Evolutionary conservation across 371 early-diverging fungal genomes (phyloP).

Genomic region (Funneliformis caledonium): DNA sequence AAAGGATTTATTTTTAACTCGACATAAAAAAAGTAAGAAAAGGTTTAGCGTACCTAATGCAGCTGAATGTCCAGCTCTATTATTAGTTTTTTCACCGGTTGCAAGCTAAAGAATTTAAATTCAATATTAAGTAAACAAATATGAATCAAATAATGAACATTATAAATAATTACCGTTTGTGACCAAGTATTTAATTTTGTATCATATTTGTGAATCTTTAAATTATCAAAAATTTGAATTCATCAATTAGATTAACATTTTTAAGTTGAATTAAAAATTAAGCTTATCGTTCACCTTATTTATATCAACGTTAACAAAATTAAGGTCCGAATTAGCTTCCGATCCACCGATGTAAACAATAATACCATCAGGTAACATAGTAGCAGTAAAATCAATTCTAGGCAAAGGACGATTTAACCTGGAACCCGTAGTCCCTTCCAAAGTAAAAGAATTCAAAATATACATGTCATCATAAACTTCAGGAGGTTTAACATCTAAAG

Average conservation of each 20-base stretch:
- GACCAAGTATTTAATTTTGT: background rate
- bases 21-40: background rate
- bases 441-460: background rate
- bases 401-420: background rate
- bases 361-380: background rate
- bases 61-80: constrained; percentile 14
- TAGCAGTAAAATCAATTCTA: background rate
- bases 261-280: background rate
- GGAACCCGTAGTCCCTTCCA: background rate
- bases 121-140: background rate
- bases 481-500: too few species aligned
- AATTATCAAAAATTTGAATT: background rate
- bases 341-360: constrained; percentile 24
- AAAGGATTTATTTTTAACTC: background rate
- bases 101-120: background rate
- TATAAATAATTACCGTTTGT: background rate
- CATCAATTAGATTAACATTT: background rate
- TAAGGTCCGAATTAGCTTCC: too few species aligned
- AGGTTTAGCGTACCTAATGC: background rate
- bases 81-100: background rate
- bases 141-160: background rate
- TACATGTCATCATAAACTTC: background rate
- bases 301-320: background rate
- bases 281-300: background rate
- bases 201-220: background rate